Conservation (phyloP, 148 eudicot species). For the Vaccinium corymbosum region DNA sequence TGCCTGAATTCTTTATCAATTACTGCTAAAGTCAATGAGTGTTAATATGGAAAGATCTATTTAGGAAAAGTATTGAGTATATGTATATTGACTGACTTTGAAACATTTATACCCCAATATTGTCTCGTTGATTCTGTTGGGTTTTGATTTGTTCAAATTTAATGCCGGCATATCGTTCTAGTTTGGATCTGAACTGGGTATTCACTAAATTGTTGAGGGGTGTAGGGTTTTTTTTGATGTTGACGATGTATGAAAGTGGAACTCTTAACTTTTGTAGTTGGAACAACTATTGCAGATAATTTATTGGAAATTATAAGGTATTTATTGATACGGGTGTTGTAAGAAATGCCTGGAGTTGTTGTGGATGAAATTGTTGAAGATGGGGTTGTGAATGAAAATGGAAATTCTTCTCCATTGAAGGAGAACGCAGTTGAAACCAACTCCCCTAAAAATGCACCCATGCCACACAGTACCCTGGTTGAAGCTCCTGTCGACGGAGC, state of each 20-base stretch:
- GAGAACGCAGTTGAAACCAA: slow-evolving; percentile 45
- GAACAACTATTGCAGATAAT: slow-evolving; percentile 21
- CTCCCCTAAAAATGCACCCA: slow-evolving; percentile 44
- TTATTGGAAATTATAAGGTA: slow-evolving; percentile 5
- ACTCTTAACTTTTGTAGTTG: slow-evolving; percentile 1
- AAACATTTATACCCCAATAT: background rate
- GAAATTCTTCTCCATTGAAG: slow-evolving; percentile 40
- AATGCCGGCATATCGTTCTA: background rate
- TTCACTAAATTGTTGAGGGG: background rate
- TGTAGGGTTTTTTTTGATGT: background rate
- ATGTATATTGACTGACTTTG: background rate
- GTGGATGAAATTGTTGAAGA: slow-evolving; percentile 49
- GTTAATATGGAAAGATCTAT: slow-evolving; percentile 10
- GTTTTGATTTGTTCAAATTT: background rate
- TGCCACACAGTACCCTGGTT: slow-evolving; percentile 47
- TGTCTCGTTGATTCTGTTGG: background rate
- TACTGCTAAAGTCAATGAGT: background rate
- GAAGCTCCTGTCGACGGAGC: slow-evolving; percentile 32
- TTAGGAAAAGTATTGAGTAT: background rate
- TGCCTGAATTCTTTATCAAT: background rate
- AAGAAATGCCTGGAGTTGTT: slow-evolving; percentile 73
- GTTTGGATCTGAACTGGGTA: slow-evolving; percentile 23
- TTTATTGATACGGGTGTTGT: slow-evolving; percentile 11
- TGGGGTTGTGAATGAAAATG: slow-evolving; percentile 37
- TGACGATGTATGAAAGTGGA: background rate